Conservation (phyloP, 371 early-diverging fungal species). For the Actinomortierella wolfii region DNA sequence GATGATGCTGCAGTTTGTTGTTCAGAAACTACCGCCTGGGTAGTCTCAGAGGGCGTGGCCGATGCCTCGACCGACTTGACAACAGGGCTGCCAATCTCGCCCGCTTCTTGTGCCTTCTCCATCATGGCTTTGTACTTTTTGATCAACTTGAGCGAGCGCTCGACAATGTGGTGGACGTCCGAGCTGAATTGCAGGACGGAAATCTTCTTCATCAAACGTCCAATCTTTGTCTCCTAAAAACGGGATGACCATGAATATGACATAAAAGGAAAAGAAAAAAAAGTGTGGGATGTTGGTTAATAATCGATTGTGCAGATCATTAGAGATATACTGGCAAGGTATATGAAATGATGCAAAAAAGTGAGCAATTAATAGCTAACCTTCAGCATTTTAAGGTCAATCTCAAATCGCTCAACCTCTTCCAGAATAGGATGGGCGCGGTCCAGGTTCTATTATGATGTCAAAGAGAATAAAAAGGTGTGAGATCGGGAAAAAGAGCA, state of each 20-base stretch:
- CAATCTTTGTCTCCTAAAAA: conserved; percentile 41
- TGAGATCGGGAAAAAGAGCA: too few relatives aligned
- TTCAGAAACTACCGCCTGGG: too few relatives aligned
- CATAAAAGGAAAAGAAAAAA: background rate
- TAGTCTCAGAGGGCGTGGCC: background rate
- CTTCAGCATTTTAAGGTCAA: conserved; percentile 44
- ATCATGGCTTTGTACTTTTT: conserved; percentile 39
- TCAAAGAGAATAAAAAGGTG: background rate
- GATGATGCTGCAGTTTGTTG: too few relatives aligned
- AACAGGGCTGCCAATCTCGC: conserved; percentile 14
- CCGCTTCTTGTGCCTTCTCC: conserved; percentile 38
- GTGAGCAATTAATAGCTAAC: conserved; percentile 8
- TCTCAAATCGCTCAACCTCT: conserved; percentile 45
- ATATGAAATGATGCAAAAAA: too few relatives aligned
- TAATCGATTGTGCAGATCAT: background rate
- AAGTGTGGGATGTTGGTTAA: background rate
- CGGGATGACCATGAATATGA: background rate
- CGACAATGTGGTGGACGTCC: conserved; percentile 32
- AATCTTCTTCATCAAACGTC: conserved; percentile 45
- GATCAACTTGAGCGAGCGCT: conserved; percentile 29
- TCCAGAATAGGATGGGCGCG: conserved; percentile 36
- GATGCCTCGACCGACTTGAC: background rate
- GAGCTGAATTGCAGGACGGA: conserved; percentile 30
- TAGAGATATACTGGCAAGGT: background rate
- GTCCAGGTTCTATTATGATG: conserved; percentile 27